Evolutionary conservation across 208 protist genomes (phyloP).

Genomic region (Trypanosoma congolense): DNA sequence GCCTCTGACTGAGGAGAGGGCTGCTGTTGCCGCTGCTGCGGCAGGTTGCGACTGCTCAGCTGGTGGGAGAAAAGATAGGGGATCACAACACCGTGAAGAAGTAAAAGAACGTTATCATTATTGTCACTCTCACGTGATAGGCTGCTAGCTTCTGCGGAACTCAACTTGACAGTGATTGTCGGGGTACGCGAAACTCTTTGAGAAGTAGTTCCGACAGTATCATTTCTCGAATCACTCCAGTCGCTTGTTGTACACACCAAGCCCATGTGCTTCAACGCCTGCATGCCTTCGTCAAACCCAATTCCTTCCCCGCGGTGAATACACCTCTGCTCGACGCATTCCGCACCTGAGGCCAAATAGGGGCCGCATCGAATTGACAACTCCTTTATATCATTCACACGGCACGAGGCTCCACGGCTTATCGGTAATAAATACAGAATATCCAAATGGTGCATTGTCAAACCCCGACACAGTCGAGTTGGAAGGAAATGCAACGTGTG

Average conservation of each 20-base stretch:
- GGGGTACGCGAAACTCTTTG: not conserved
- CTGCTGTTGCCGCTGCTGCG: too few species aligned
- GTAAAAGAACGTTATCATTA: not conserved
- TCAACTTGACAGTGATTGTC: not conserved
- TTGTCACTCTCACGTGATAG: too few species aligned
- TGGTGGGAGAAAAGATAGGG: not conserved
- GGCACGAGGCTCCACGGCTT: conserved; percentile 2
- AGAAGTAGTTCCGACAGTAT: not conserved
- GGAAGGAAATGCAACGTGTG: not conserved
- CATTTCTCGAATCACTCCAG: not conserved
- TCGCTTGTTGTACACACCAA: conserved; percentile 7
- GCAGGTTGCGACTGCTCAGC: too few species aligned
- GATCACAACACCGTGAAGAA: not conserved
- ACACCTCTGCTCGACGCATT: not conserved
- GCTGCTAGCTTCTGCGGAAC: too few species aligned
- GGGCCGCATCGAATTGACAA: conserved; percentile 10
- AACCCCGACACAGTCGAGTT: not conserved
- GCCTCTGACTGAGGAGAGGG: too few species aligned
- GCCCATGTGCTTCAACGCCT: conserved; percentile 6
- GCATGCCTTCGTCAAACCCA: conserved; percentile 15
- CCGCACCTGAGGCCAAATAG: not conserved
- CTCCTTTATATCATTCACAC: conserved; percentile 5
- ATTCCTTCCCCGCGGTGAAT: not conserved
- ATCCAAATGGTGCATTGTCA: conserved; percentile 2
- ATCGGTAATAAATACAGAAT: conserved; percentile 9